Evolutionary conservation across 2,329 filamentous ascomycete species (phyloP), one percentile per base, ranked within the genome.

Genomic region (Immersiporthe knoxdaviesiana): DNA sequence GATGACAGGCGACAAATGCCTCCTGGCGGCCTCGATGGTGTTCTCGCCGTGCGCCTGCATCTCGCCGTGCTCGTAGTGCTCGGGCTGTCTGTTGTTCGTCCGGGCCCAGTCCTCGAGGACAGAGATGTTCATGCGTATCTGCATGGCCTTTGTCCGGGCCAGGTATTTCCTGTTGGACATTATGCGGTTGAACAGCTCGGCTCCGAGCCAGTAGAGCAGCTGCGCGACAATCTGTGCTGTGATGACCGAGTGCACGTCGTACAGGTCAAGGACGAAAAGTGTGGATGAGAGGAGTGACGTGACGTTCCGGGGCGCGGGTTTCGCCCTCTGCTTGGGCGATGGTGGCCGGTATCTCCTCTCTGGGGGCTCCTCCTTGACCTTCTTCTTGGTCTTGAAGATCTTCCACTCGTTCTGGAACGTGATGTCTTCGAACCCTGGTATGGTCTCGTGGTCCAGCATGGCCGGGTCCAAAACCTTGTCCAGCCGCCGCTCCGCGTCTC

Each of bases 351-450:
- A 94, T 58, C 94, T 89, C 81, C 97, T 97, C 79, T 97, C 95
- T 1, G 91, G 84, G 0, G 95, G 93, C 78, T 98, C 94, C 66
- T 93, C 91, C 79, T 97, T 97, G 52, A 94, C 90, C 74, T 97
- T 94, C 71, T 91, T 88, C 79, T 97, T 98, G 68, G 92, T 88
- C 77, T 96, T 94, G 81, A 99, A 97, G 50, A 99, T 86, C 75
- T 97, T 97, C 96, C 96, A 99, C 78, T 99, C 96, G 77, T 98
- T 94, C 78, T 98, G 95, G 76, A 99, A 99, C 7, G 93, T 91
- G 70, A 99, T 93, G 76, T 97, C 95, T 77, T 98, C 95, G 73
- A 99, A 96, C 0, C 96, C 96, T 1, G 96, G 95, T 72, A 99
- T 99, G 0, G 94, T 97, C 81, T 99, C 96, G 79, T 98, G 95